A percentile compares a stretch with the other conserved stretches of the same genome.
Conservation (phyloP, 2,329 filamentous ascomycete genomes). For the Fusarium devonianum region DNA sequence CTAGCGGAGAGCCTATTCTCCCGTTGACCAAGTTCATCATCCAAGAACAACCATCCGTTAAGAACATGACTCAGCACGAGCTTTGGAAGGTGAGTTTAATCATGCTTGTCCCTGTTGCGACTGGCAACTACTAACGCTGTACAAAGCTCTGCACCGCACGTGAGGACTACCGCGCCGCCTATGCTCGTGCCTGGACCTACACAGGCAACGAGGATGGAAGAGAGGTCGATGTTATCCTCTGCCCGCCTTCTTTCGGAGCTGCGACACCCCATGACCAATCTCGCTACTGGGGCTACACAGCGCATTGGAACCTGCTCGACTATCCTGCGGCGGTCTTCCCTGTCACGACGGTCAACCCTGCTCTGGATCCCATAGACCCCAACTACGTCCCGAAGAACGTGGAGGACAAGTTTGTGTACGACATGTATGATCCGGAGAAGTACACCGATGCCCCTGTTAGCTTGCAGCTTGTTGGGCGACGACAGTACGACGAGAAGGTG, state of each 20-base stretch:
- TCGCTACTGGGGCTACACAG: conserved; percentile 69
- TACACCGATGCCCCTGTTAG: conserved; percentile 39
- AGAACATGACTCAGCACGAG: conserved; percentile 49
- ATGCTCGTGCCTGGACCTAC: conserved; percentile 49
- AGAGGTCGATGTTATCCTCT: conserved; percentile 67
- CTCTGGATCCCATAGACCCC: conserved; percentile 36
- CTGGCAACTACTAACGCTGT: fast-evolving
- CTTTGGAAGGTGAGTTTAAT: conserved; percentile 48
- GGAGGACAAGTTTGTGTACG: conserved; percentile 41
- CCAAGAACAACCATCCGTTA: conserved; percentile 57
- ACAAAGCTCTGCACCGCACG: conserved; percentile 46
- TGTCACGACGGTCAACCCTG: conserved; percentile 46
- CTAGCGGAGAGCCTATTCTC: conserved; percentile 63
- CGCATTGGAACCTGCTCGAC: conserved; percentile 74
- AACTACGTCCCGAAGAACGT: conserved; percentile 41
- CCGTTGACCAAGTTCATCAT: conserved; percentile 67
- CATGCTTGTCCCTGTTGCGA: fast-evolving
- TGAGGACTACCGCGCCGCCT: conserved; percentile 50
- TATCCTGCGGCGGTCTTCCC: conserved; percentile 70
- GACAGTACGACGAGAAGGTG: conserved; percentile 45
- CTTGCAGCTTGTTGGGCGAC: conserved; percentile 41
- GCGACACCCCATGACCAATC: conserved; percentile 52
- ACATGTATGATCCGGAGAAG: conserved; percentile 40
- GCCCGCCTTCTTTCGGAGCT: conserved; percentile 64
- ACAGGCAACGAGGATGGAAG: conserved; percentile 40